Conservation (phyloP, 2,329 filamentous ascomycete species). For the Pseudocercospora vitis region DNA sequence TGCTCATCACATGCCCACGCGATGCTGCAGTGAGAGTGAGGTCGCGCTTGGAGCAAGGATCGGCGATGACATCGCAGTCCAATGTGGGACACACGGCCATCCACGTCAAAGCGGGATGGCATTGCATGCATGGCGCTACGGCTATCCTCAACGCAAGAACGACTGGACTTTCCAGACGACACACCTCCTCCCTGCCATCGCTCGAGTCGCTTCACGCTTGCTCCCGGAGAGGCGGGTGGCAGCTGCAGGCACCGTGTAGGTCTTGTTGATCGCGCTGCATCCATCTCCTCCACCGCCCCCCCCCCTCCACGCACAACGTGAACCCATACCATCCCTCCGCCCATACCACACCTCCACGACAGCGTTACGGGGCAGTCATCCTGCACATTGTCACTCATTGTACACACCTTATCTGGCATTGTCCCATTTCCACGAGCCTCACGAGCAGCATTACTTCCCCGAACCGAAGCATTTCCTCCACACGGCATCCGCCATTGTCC, state of each 20-base stretch:
- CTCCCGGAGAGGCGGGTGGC: neutral
- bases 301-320: neutral
- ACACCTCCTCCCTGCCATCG: too few relatives aligned
- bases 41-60: constrained; percentile 10
- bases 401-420: constrained; percentile 11
- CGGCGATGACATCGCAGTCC: constrained; percentile 9
- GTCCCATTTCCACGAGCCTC: constrained; percentile 18
- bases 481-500: neutral
- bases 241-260: neutral
- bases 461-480: neutral
- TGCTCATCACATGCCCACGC: constrained; percentile 12
- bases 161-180: too few relatives aligned
- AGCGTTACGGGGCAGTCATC: constrained; percentile 20
- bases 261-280: neutral
- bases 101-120: neutral
- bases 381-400: constrained; percentile 18
- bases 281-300: neutral
- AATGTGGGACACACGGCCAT: neutral
- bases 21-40: constrained; percentile 3
- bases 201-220: neutral
- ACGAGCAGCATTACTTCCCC: constrained; percentile 1
- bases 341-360: constrained; percentile 6
- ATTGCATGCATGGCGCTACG: neutral
- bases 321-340: constrained; percentile 4
- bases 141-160: neutral